Evolutionary conservation across 2,329 filamentous ascomycete species (phyloP).

Genomic region (Neospermospora avenae): DNA sequence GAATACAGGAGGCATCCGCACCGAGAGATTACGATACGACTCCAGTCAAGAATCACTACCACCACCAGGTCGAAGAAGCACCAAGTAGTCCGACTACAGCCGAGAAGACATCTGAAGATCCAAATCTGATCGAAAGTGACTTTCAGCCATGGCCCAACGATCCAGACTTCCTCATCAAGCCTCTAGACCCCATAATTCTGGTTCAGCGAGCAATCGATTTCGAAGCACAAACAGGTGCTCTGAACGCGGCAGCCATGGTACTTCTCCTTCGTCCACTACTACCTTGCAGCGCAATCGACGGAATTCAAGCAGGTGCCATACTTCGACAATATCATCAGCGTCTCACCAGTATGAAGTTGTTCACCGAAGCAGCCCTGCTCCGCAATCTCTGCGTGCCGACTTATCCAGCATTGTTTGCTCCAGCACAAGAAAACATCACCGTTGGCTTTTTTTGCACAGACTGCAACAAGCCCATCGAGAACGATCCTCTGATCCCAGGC

Average conservation of each 20-base stretch:
- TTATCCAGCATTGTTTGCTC: slow-evolving; percentile 52
- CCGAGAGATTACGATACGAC: slow-evolving; percentile 6
- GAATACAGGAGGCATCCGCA: slow-evolving; percentile 28
- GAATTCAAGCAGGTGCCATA: slow-evolving; percentile 52
- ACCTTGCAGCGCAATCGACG: slow-evolving; percentile 52
- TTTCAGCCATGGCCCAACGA: slow-evolving; percentile 58
- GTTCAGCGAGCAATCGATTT: slow-evolving; percentile 53
- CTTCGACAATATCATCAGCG: slow-evolving; percentile 58
- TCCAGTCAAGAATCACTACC: slow-evolving; percentile 4
- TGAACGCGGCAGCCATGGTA: slow-evolving; percentile 59
- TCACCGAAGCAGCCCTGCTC: slow-evolving; percentile 57
- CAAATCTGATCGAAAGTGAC: slow-evolving; percentile 51
- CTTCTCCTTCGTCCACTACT: slow-evolving; percentile 57
- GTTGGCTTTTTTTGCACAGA: slow-evolving; percentile 52
- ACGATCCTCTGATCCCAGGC: slow-evolving; percentile 38
- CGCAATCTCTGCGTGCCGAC: slow-evolving; percentile 56
- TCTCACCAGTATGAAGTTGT: slow-evolving; percentile 56
- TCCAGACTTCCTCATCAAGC: slow-evolving; percentile 50
- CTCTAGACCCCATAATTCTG: slow-evolving; percentile 54
- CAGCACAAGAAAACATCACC: slow-evolving; percentile 53
- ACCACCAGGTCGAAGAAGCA: slow-evolving; percentile 7
- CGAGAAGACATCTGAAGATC: slow-evolving; percentile 27
- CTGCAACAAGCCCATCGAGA: slow-evolving; percentile 52
- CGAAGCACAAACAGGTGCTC: slow-evolving; percentile 52
- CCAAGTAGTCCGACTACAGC: slow-evolving; percentile 12